phyloP scores from a whole-genome alignment of 176 grass and related monocot genomes.

The Puccinellia tenuiflora region DNA sequence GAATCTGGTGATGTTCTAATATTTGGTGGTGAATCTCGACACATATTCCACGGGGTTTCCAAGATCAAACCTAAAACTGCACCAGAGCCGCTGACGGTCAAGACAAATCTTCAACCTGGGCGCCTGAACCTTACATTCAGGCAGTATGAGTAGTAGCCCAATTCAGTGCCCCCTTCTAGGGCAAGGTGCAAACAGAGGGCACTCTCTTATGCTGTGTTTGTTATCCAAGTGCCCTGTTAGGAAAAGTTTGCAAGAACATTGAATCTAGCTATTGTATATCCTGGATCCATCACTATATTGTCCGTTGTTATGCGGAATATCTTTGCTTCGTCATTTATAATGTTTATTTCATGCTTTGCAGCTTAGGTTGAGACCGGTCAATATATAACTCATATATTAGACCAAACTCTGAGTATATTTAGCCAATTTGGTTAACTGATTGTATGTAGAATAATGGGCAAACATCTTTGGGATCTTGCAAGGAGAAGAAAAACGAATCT shows the following conservation, averaged over 20 bases:
- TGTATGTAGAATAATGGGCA: too few species aligned
- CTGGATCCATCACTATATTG: background rate
- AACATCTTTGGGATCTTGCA: too few species aligned
- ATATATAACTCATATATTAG: too few species aligned
- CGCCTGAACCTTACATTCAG: slow-evolving; percentile 61
- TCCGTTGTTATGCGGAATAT: too few species aligned
- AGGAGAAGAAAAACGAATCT: too few species aligned
- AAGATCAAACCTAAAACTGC: slow-evolving; percentile 22
- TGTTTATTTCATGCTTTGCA: too few species aligned
- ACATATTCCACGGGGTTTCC: slow-evolving; percentile 44
- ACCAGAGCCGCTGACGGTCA: too few species aligned
- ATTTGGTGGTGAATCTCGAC: slow-evolving; percentile 52
- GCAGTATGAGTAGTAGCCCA: background rate
- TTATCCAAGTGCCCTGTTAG: background rate
- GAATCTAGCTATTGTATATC: background rate
- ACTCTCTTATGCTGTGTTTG: background rate
- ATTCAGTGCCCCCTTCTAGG: background rate
- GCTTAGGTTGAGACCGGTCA: too few species aligned
- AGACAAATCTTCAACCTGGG: slow-evolving; percentile 46
- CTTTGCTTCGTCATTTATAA: too few species aligned
- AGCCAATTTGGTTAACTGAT: too few species aligned
- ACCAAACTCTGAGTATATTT: too few species aligned
- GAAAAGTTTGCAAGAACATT: background rate
- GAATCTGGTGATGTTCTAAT: slow-evolving; percentile 56
- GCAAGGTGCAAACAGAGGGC: background rate